Evolutionary conservation across 345 rosid species (phyloP).

Genomic region (Physaria fendleri): DNA sequence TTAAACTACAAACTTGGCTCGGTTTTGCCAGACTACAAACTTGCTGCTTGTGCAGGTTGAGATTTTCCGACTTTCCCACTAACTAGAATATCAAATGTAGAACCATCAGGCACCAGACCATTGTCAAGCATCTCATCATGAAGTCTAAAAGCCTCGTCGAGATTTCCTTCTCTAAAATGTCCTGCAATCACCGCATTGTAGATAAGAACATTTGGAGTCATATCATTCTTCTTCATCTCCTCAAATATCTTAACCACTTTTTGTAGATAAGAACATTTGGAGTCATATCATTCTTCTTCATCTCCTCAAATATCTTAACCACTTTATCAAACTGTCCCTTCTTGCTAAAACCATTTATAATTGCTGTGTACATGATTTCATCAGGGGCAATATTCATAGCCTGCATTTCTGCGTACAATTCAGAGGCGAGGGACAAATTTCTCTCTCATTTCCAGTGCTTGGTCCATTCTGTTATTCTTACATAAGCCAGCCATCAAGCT

Average conservation of each 20-base stretch:
- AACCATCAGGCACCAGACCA: slow-evolving; percentile 61
- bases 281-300: slow-evolving; percentile 42
- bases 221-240: slow-evolving; percentile 51
- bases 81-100: slow-evolving; percentile 62
- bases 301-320: slow-evolving; percentile 50
- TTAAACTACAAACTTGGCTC: not conserved
- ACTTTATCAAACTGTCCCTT: slow-evolving; percentile 58
- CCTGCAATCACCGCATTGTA: slow-evolving; percentile 65
- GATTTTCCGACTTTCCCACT: slow-evolving; percentile 35
- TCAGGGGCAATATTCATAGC: slow-evolving; percentile 54
- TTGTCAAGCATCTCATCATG: slow-evolving; percentile 83
- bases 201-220: slow-evolving; percentile 52
- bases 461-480: slow-evolving; percentile 22
- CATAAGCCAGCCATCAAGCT: slow-evolving; percentile 48
- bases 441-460: slow-evolving; percentile 31
- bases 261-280: slow-evolving; percentile 63
- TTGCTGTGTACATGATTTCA: slow-evolving; percentile 37
- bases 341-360: slow-evolving; percentile 53
- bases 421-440: slow-evolving; percentile 45
- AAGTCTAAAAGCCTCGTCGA: slow-evolving; percentile 62
- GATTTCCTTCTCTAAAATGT: slow-evolving; percentile 57
- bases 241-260: slow-evolving; percentile 51
- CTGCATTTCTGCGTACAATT: slow-evolving; percentile 65
- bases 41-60: slow-evolving; percentile 29
- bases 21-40: slow-evolving; percentile 3